These are phyloP conservation scores for Prototheca stagnorum DNA, from an alignment of 163 green algal species.

Conservation along the genomic window DNA sequence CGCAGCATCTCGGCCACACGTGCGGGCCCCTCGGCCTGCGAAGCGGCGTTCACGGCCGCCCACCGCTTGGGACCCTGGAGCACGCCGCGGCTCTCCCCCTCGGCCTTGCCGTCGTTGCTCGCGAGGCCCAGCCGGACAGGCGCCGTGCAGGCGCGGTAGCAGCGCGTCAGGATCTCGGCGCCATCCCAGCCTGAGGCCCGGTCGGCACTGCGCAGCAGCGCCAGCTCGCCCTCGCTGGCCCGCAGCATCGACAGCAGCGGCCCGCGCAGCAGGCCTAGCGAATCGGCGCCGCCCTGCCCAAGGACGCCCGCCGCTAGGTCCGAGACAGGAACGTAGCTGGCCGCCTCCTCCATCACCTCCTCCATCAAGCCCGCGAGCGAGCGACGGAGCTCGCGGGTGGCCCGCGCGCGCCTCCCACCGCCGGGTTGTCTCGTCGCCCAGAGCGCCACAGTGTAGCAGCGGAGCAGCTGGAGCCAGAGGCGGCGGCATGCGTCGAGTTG, in stretches of 20 bases:
- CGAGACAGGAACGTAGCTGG: not conserved
- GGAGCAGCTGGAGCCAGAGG: too few species aligned
- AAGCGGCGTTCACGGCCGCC: too few species aligned
- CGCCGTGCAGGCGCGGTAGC: not conserved
- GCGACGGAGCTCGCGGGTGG: too few species aligned
- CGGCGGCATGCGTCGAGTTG: too few species aligned
- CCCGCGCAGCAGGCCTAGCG: not conserved
- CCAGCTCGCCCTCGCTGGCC: not conserved
- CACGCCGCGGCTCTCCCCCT: too few species aligned
- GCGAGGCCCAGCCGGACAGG: not conserved
- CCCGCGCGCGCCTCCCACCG: too few species aligned
- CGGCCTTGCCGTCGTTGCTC: not conserved
- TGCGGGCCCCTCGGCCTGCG: too few species aligned
- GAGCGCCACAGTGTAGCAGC: too few species aligned
- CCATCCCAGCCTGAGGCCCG: not conserved
- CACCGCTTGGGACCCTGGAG: too few species aligned
- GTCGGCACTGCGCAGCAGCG: not conserved
- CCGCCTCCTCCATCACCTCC: not conserved
- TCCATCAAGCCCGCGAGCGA: not conserved
- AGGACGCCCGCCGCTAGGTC: not conserved
- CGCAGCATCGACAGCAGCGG: not conserved
- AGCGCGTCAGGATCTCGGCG: not conserved
- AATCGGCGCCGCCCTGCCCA: too few species aligned
- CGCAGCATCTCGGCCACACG: too few species aligned
- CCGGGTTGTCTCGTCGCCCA: too few species aligned